These are phyloP conservation scores for Vaccinium corymbosum DNA, from an alignment of 148 eudicot genomes.

Conservation along the genomic window DNA sequence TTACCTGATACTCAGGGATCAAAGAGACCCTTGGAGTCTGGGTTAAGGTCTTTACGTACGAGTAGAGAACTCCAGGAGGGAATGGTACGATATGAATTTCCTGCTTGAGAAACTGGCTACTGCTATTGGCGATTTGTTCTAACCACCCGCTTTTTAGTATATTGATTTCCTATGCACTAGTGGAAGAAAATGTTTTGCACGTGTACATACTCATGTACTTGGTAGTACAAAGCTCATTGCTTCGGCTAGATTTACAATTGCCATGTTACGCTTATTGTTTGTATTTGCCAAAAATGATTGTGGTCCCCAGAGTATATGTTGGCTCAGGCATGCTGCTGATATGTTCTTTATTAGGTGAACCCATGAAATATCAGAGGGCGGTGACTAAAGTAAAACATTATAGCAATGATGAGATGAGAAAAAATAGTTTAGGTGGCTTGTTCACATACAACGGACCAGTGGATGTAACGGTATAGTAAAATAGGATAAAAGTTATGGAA, in stretches of 20 bases:
- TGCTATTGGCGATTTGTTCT: neutral
- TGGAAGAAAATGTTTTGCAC: neutral
- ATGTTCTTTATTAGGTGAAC: neutral
- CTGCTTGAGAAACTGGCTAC: neutral
- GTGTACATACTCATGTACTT: neutral
- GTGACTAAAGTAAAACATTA: neutral
- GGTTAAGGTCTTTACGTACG: conserved; percentile 78
- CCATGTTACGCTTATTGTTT: neutral
- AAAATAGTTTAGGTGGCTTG: neutral
- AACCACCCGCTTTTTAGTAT: neutral
- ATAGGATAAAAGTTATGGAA: neutral
- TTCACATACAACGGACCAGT: neutral
- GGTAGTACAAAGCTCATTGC: neutral
- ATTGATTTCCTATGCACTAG: neutral
- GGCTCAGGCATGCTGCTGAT: neutral
- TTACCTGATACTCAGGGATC: conserved; percentile 52
- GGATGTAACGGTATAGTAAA: neutral
- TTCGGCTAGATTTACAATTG: neutral
- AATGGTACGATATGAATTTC: conserved; percentile 49
- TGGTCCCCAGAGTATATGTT: neutral
- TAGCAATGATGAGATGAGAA: neutral
- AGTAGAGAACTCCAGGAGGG: conserved; percentile 77
- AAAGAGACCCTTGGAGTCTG: conserved; percentile 75
- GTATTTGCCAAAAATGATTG: neutral
- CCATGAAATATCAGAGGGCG: neutral